Evolutionary conservation across 441 rosid genomes (phyloP), one percentile per base, ranked within the genome.

Genomic region (Euphorbia celastroides): DNA sequence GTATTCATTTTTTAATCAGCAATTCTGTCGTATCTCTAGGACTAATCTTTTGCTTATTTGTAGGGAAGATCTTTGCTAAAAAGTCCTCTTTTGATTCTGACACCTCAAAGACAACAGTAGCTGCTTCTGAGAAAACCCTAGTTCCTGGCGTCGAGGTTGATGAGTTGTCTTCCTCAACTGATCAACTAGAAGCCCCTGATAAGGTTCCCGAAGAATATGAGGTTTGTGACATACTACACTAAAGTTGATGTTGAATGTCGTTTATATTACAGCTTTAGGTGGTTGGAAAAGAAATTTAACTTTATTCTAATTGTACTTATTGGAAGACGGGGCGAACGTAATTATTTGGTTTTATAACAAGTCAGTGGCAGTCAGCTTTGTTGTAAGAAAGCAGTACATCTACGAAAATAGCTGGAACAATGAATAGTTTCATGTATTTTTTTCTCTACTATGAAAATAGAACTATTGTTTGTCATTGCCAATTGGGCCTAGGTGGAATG

Each of bases 21-120:
- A 25, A 10, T 16, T 72, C 27, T 59, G 12, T 17, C 16, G 60
- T 69, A 19, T 60, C 5, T 19, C 22, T 59, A 34, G 27, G 62
- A 57, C 73, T 77, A 70, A 81, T 66, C 23, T 67, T 67, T 63
- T 71, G 68, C 73, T 78, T 79, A 50, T 79, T 74, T 82, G 77
- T 78, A 91, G 97, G 93, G 75, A 91, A 85, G 81, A 73, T 85
- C 38, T 78, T 77, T 75, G 85, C 85, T 75, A 85, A 78, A 76
- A 86, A 78, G 71, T 80, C 84, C 62, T 80, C 96, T 1, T 65
- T 73, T 76, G 95, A 91, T 66, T 81, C 88, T 27, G 91, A 88
- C 14, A 57, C 86, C 38, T 74, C 91, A 17, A 85, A 87, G 14
- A 13, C 79, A 66, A 71, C 77, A 17, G 82, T 83, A 59, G 71